phyloP scores from a whole-genome alignment of 495 filamentous ascomycete genomes.

The Neurospora discreta region DNA sequence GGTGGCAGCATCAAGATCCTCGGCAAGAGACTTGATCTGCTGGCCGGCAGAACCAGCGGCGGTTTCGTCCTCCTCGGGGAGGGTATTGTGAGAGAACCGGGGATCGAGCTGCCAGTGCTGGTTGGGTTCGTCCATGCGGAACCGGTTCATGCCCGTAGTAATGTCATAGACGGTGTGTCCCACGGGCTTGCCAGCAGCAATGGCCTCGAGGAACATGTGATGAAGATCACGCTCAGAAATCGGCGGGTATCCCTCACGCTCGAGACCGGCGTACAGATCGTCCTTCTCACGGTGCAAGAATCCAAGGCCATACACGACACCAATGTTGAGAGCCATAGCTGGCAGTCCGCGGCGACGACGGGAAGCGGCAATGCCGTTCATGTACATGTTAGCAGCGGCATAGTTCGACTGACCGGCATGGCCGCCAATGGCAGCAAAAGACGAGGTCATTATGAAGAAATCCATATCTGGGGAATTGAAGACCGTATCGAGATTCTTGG shows the following conservation, averaged over 20 bases:
- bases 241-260: conserved; percentile 36
- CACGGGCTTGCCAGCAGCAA: conserved; percentile 27
- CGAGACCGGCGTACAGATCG: conserved; percentile 27
- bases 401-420: conserved; percentile 44
- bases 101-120: conserved; percentile 31
- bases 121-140: conserved; percentile 10
- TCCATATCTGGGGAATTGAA: conserved; percentile 26
- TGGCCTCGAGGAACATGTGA: conserved; percentile 48
- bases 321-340: conserved; percentile 43
- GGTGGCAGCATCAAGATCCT: conserved; percentile 10
- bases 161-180: conserved; percentile 17
- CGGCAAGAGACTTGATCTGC: conserved; percentile 10
- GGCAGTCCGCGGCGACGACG: conserved; percentile 23
- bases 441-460: conserved; percentile 41
- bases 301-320: conserved; percentile 45
- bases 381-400: conserved; percentile 45
- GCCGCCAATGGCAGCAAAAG: conserved; percentile 35
- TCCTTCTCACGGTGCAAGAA: conserved; percentile 41
- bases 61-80: conserved; percentile 5
- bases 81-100: conserved; percentile 27
- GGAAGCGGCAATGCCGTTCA: conserved; percentile 32
- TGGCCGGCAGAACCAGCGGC: not conserved
- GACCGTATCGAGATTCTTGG: conserved; percentile 25
- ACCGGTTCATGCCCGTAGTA: conserved; percentile 31
- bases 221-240: conserved; percentile 51